These are phyloP conservation scores for Oryza glaberrima DNA, from an alignment of 176 grass and related monocot species.

Conservation along the genomic window DNA sequence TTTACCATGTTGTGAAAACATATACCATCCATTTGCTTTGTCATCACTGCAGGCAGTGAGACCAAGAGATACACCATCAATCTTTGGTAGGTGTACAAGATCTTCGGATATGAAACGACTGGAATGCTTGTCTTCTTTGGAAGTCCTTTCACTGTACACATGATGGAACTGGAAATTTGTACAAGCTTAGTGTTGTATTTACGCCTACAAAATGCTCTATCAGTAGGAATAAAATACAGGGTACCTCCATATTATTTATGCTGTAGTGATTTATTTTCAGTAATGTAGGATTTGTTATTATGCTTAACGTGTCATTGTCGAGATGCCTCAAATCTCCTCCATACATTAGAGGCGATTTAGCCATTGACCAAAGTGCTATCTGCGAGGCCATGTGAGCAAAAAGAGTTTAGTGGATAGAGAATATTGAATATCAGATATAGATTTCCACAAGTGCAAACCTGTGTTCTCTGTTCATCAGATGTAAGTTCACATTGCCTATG, in stretches of 20 bases:
- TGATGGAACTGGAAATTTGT: conserved; percentile 65
- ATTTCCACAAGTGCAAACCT: conserved; percentile 53
- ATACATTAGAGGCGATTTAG: conserved; percentile 87
- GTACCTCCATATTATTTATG: conserved; percentile 87
- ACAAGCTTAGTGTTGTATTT: conserved; percentile 31
- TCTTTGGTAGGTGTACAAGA: conserved; percentile 37
- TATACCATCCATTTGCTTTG: conserved; percentile 70
- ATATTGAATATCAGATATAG: conserved; percentile 24
- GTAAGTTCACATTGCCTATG: conserved; percentile 79
- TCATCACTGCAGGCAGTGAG: conserved; percentile 63
- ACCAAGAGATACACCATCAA: conserved; percentile 46
- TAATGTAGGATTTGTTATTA: conserved; percentile 83
- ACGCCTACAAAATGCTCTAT: background rate
- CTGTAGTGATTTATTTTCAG: conserved; percentile 85
- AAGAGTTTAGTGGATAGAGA: conserved; percentile 14
- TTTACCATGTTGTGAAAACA: conserved; percentile 48
- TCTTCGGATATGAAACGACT: conserved; percentile 22
- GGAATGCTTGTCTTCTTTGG: conserved; percentile 32
- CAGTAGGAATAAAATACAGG: background rate
- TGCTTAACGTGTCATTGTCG: conserved; percentile 53
- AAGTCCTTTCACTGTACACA: conserved; percentile 51
- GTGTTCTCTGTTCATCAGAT: conserved; percentile 86
- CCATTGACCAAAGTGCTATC: conserved; percentile 95
- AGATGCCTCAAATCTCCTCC: conserved; percentile 91
- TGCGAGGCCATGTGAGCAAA: conserved; percentile 34